Conservation (phyloP, 169 alveolate species). For the Plasmodium falciparum region DNA sequence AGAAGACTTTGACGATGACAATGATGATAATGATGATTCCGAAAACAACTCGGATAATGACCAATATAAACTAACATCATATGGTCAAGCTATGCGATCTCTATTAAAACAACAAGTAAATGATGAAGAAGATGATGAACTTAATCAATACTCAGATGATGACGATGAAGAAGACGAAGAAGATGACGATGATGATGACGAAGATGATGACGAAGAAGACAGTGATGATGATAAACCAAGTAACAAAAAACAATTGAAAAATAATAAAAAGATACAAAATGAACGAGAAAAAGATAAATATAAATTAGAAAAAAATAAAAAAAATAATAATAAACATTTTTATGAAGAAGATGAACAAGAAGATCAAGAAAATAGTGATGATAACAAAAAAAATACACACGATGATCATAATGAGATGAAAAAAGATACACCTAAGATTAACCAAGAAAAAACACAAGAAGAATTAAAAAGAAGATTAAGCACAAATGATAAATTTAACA, state of each 20-base stretch:
- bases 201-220: slow-evolving; percentile 44
- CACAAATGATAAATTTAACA: slow-evolving; percentile 40
- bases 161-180: slow-evolving; percentile 37
- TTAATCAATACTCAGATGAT: slow-evolving; percentile 73
- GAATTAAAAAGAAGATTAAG: slow-evolving; percentile 46
- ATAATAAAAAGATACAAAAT: slow-evolving; percentile 27
- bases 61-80: slow-evolving; percentile 49
- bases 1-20: slow-evolving; percentile 69
- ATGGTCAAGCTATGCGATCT: slow-evolving; percentile 71
- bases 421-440: neutral
- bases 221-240: slow-evolving; percentile 27
- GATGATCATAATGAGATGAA: slow-evolving; percentile 42
- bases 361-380: slow-evolving; percentile 5
- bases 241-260: slow-evolving; percentile 43
- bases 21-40: slow-evolving; percentile 71
- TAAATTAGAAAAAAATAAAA: slow-evolving; percentile 60
- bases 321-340: slow-evolving; percentile 35
- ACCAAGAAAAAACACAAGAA: neutral
- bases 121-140: slow-evolving; percentile 77
- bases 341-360: slow-evolving; percentile 11
- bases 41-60: slow-evolving; percentile 65
- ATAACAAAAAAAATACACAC: slow-evolving; percentile 54
- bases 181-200: slow-evolving; percentile 43
- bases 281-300: slow-evolving; percentile 51
- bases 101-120: slow-evolving; percentile 69